phyloP scores from a whole-genome alignment of 164 flowering plant genomes.

The Dillenia suffruticosa region DNA sequence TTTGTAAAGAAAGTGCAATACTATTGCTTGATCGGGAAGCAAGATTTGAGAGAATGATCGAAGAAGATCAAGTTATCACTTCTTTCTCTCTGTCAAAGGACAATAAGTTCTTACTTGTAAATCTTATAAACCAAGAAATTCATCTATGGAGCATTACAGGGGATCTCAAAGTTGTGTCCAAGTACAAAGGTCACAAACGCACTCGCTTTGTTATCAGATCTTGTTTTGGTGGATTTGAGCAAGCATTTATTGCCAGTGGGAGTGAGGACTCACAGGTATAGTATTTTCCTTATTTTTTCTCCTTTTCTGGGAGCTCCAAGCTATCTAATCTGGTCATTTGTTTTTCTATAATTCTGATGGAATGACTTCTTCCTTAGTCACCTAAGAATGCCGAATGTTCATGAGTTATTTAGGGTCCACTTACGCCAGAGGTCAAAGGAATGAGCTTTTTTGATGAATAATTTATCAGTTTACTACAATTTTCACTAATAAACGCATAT shows the following conservation, averaged over 20 bases:
- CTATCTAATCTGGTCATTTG: no score
- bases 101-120: slow-evolving; percentile 53
- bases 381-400: no score
- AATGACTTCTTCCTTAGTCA: no score
- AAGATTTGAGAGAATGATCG: slow-evolving; percentile 45
- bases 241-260: slow-evolving; percentile 84
- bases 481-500: no score
- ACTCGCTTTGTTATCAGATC: slow-evolving; percentile 65
- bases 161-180: slow-evolving; percentile 39
- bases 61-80: slow-evolving; percentile 55
- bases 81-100: slow-evolving; percentile 70
- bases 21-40: slow-evolving; percentile 51
- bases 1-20: slow-evolving; percentile 48
- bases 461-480: no score
- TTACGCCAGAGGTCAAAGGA: no score
- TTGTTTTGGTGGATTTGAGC: slow-evolving; percentile 77
- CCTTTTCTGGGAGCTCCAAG: background rate
- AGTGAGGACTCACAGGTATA: slow-evolving; percentile 91
- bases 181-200: slow-evolving; percentile 73
- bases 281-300: background rate
- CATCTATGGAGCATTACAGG: slow-evolving; percentile 75
- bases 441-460: no score
- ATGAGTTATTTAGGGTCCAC: no score
- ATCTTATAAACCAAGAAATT: slow-evolving; percentile 67
- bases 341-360: no score